Conservation (phyloP, 805 yeast species). For the Spencermartinsiella europaea region DNA sequence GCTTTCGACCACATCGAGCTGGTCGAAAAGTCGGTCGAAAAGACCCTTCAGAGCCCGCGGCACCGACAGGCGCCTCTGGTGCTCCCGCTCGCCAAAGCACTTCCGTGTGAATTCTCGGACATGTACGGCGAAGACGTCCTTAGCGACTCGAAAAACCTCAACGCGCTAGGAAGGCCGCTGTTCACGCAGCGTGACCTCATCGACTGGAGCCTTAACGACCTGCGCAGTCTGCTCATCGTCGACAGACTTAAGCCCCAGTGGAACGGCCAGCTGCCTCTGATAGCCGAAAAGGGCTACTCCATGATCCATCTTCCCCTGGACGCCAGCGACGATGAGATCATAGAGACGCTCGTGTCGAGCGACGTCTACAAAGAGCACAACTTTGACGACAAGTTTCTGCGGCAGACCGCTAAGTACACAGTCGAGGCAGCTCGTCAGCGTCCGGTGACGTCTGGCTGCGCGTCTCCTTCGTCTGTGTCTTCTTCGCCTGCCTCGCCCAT, state of each 20-base stretch:
- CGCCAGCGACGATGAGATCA: conserved; percentile 44
- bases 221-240: conserved; percentile 57
- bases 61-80: background rate
- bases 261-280: conserved; percentile 45
- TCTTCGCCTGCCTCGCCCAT: background rate
- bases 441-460: background rate
- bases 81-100: background rate
- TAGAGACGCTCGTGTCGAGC: conserved; percentile 46
- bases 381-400: conserved; percentile 47
- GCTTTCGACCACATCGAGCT: conserved; percentile 2
- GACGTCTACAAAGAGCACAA: conserved; percentile 65
- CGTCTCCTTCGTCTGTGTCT: conserved; percentile 10
- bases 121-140: conserved; percentile 56
- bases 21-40: background rate
- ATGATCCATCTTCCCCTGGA: conserved; percentile 49
- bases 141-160: conserved; percentile 37
- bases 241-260: conserved; percentile 49
- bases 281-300: conserved; percentile 36
- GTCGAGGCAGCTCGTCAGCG: conserved; percentile 44
- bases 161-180: conserved; percentile 43
- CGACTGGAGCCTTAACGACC: conserved; percentile 69
- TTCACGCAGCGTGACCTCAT: conserved; percentile 58
- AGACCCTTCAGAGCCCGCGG: background rate
- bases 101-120: conserved; percentile 35
- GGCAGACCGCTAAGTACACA: conserved; percentile 58